Evolutionary conservation across 1,284 basidiomycete species (phyloP), one percentile per base, ranked within the genome.

Genomic region (Grifola frondosa): DNA sequence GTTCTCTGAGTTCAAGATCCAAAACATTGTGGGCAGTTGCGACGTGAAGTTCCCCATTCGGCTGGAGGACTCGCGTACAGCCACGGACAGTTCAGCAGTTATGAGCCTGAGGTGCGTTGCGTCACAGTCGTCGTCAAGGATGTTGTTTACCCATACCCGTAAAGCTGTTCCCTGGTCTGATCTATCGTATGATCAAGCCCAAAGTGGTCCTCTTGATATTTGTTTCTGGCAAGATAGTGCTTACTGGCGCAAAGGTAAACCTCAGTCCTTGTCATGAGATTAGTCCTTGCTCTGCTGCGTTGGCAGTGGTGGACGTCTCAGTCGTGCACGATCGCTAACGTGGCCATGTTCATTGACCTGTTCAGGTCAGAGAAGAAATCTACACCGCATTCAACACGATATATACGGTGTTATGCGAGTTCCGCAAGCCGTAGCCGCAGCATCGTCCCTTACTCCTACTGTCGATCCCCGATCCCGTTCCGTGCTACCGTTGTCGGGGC

Each of bases 41-140:
- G 97, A 99, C 65, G 97, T 99, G 60, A 97, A 97, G 73, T 99
- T 99, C 76, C 97, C 97, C 48, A 99, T 99, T 65, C 88, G 97
- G 50, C 74, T 99, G 57, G 97, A 99, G 71, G 97, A 46, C 78
- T 99, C 47, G 96, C 96, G 5, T 99, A 97, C 74, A 88, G 86
- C 59, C 97, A 99, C 81, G 96, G 96, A 66, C 90, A 94, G 74
- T 97, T 97, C 78, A 95, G 91, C 65, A 93, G 89, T 57, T 98
- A 98, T 58, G 95, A 97, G 66, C 95, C 94, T 39, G 96, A 97
- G 80, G 93, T 94, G 53, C 43, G 81, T 74, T n/a, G 11, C 11
- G 39, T 6, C 20, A 3, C 9, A 9, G 6, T 23, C 21, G 10
- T 24, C 6, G 9, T 32, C 32, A 10, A 10, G 17, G 22, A 31